phyloP scores from a whole-genome alignment of 2,329 filamentous ascomycete species.

The Colletotrichum sp. region DNA sequence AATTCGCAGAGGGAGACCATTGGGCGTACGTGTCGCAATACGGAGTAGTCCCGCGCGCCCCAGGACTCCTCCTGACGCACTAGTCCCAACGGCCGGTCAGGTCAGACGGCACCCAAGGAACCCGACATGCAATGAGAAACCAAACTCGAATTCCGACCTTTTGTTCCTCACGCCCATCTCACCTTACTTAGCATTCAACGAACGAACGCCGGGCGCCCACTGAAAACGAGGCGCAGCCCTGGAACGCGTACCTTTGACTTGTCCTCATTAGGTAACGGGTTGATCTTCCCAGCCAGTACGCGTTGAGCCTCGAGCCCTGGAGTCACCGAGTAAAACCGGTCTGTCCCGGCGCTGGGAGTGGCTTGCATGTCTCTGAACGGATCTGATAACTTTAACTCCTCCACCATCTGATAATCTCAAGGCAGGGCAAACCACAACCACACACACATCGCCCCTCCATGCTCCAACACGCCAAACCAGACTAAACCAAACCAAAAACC shows the following conservation, averaged over 20 bases:
- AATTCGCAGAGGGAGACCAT: neutral
- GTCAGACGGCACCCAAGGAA: neutral
- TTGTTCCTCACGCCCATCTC: neutral
- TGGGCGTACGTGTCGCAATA: neutral
- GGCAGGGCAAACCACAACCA: neutral
- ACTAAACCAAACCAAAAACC: neutral
- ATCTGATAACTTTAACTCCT: constrained; percentile 27
- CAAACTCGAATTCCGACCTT: neutral
- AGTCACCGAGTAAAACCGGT: neutral
- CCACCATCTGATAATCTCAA: constrained; percentile 20
- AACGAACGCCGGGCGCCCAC: neutral
- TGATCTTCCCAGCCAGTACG: neutral
- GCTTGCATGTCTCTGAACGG: constrained; percentile 14
- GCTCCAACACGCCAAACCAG: neutral
- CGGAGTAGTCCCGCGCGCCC: neutral
- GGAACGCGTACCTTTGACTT: neutral
- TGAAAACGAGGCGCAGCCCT: constrained; percentile 2
- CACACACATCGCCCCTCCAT: neutral
- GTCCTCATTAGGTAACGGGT: neutral
- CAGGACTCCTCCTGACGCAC: neutral
- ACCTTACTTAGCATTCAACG: neutral
- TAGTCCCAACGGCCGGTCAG: constrained; percentile 4
- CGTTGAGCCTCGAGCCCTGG: neutral
- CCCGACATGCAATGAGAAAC: neutral
- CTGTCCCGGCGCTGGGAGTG: neutral